Evolutionary conservation across 768 basidiomycete genomes (phyloP), one percentile per base, ranked within the genome.

Genomic region (Mycena maculata): DNA sequence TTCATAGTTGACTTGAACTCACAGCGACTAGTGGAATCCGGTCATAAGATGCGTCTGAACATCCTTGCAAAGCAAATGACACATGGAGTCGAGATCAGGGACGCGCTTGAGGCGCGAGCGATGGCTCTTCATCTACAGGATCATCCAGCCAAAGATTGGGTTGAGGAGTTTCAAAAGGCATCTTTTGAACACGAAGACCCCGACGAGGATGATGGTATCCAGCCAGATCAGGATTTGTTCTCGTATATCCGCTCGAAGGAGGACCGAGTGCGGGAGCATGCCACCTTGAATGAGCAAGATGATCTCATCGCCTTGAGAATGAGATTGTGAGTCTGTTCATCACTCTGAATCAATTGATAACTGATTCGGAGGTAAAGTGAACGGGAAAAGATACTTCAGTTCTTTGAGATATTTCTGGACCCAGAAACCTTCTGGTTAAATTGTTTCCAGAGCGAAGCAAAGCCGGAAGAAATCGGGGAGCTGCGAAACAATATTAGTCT

Each of bases 21-120:
- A 50, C 20, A 28, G 20, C 45, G 18, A 42, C 36, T 63, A 79
- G 78, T 68, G 63, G 77, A 80, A 23, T 69, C 73, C 33, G 72
- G 76, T 27, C 76, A 80, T 53, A 76, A 68, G 49, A 69, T 60
- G 16, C 79, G 79, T 23, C 45, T 79, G 11, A 75, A 75, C 22
- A 6, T 74, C 5, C 73, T 79, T 3, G 72, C 75, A 13, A 73
- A 65, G 31, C 70, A 72, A 55, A 80, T 80, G 78, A 65, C 69
- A 8, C 63, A 59, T 41, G 76, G 73, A 7, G 68, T 75, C 5
- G 65, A 74, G 7, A 62, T 57, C 10, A 61, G 71, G 1, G 69
- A 70, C 23, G 60, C 63, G 13, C 63, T 80, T 25, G 63, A 74
- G 22, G 50, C 28, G 1, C 70, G 63, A 30, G 73, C 74, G 1